These are phyloP conservation scores for Hygrocybe punicea DNA, from an alignment of 768 basidiomycete genomes.

Conservation along the genomic window DNA sequence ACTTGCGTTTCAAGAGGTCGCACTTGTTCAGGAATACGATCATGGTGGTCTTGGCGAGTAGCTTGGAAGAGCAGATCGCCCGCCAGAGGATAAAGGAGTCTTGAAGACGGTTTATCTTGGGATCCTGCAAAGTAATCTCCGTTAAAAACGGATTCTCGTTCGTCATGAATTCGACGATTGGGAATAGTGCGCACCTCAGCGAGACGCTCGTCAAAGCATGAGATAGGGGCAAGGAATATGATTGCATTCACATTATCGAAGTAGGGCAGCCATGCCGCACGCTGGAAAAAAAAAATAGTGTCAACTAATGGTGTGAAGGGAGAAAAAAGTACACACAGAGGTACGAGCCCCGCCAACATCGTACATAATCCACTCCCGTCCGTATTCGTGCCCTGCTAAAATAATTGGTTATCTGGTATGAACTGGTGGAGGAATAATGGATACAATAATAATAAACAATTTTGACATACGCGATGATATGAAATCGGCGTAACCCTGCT, in stretches of 20 bases:
- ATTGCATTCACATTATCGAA: slow-evolving; percentile 74
- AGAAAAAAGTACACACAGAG: slow-evolving; percentile 35
- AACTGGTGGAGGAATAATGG: slow-evolving; percentile 8
- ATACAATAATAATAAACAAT: neutral
- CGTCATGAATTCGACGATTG: neutral
- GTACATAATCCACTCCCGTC: slow-evolving; percentile 61
- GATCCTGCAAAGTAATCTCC: slow-evolving; percentile 49
- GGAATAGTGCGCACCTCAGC: neutral
- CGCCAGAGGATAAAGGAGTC: slow-evolving; percentile 71
- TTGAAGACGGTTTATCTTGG: slow-evolving; percentile 62
- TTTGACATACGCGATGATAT: neutral
- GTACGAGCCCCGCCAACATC: slow-evolving; percentile 68
- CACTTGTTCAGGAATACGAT: slow-evolving; percentile 76
- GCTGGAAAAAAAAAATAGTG: slow-evolving; percentile 34
- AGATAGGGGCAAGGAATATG: slow-evolving; percentile 53
- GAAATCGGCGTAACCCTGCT: slow-evolving; percentile 30
- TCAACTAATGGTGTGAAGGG: neutral
- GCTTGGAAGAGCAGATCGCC: slow-evolving; percentile 53
- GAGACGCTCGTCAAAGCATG: slow-evolving; percentile 45
- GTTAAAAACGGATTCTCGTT: neutral
- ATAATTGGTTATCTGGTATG: slow-evolving; percentile 24
- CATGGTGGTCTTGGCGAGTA: slow-evolving; percentile 59
- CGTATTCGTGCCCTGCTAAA: slow-evolving; percentile 26
- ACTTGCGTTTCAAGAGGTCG: slow-evolving; percentile 55
- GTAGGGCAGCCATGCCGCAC: slow-evolving; percentile 68